Base-by-base conservation (phyloP, 2,329 filamentous ascomycete genomes). In the Capronia coronata region DNA sequence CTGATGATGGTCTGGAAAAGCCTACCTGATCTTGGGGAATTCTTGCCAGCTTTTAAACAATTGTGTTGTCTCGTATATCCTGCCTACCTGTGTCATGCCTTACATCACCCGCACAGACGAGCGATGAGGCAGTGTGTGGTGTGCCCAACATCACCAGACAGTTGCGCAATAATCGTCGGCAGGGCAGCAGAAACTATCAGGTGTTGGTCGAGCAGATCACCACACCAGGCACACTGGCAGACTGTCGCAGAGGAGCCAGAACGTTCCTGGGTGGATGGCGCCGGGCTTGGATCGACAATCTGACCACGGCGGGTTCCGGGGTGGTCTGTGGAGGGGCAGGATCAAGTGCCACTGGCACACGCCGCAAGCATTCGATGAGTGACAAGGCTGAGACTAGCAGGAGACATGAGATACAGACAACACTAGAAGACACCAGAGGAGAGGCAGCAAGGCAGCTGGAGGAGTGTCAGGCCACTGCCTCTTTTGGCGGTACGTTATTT, bases 151-250 rank as follows among this genome's bases (percentile, higher is more conserved):
- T 37, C 34, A 37, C 34, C 34, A 37, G 34, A 37, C 34, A 8
- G 14, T 34, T 37, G 34, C 14, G 14, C 34, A 41, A 41, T 25
- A 19, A 11, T 37, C 34, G 14, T 7, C 16, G 19, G 39, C n/a
- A 38, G 16, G 19, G 16, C 29, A 32, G 29, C 29, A 32, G n/a
- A 44, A 35, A 37, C 14, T 25, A 43, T 42, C 46, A 43, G 43
- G 43, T 49, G 53, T 42, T 45, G 27, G 22, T 29, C 48, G 46
- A 48, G 38, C 27, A 49, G 32, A 49, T 55, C 53, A 55, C 49
- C 49, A 48, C 43, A 25, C 27, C 22, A 18, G 7, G 11, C 14
- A n/a, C 14, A 19, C 18, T 18, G n/a, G 9, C 10, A 5, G n/a
- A n/a, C 14, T 7, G 37, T 19, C 11, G 19, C 46, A 39, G 18